Base-by-base conservation (phyloP, 1,284 basidiomycete genomes). In the Ceratobasidium sp. region DNA sequence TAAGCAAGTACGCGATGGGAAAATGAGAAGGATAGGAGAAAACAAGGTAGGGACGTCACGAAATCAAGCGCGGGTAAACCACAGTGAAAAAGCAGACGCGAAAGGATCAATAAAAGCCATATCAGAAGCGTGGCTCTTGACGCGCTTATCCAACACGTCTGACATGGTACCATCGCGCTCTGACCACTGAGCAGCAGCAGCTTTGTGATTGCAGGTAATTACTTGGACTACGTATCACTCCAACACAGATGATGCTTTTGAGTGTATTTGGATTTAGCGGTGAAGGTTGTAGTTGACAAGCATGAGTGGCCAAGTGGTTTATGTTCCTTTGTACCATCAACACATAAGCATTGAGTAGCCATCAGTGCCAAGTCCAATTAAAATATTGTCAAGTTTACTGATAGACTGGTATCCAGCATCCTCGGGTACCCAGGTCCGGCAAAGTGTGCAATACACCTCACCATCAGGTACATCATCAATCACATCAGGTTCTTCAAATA, bases 321-420 rank as follows among this genome's bases (percentile, higher is more conserved):
- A 76, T 16, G 79, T 81, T 0, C 67, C 69, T 26, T 60, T 61
- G 9, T 79, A 77, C 18, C 62, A 46, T 18, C 79, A 77, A 4
- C 76, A 75, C 34, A 79, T 79, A 76, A 83, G 84, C 0, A 82
- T 82, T 2, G 76, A 76, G 76, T 83, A 83, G 0, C 83, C 83
- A 76, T 83, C 80, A 0, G 79, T 76, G 5, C 78, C 78, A 0
- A 80, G 64, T 0, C 75, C n/a, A n/a, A n/a, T n/a, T n/a, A n/a
- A n/a, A n/a, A n/a, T n/a, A n/a, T n/a, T n/a, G n/a, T n/a, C n/a
- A 4, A 26, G 52, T 45, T 79, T 76, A 0, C 67, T 73, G 67
- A 82, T 82, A 73, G 76, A 80, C 0, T 26, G 55, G 53, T 80
- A 73, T n/a, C 74, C 26, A 1, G 77, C 78, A 71, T 79, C 48